phyloP scores from a whole-genome alignment of 1,284 basidiomycete species.

The Chalciporus sp. region DNA sequence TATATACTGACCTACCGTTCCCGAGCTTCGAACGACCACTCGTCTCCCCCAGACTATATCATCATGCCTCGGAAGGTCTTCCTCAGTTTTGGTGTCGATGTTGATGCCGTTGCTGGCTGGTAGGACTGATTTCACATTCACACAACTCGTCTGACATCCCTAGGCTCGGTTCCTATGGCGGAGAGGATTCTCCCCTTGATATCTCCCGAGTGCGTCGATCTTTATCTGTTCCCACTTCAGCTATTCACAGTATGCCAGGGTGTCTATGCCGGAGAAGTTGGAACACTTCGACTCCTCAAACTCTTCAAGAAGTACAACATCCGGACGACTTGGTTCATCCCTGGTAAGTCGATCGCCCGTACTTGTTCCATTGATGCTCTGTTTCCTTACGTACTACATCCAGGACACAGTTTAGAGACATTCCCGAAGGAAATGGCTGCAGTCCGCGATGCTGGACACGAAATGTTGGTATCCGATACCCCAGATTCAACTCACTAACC shows the following conservation, averaged over 20 bases:
- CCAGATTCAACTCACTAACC: background rate
- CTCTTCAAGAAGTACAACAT: constrained; percentile 75
- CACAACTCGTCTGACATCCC: background rate
- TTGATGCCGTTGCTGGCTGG: constrained; percentile 70
- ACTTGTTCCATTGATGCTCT: background rate
- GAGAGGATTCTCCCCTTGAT: constrained; percentile 66
- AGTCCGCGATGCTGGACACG: constrained; percentile 70
- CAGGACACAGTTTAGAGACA: constrained; percentile 72
- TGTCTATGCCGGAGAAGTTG: constrained; percentile 76
- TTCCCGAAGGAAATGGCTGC: constrained; percentile 68
- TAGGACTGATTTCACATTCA: constrained; percentile 22
- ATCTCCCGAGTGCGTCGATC: constrained; percentile 48
- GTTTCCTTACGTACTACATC: background rate
- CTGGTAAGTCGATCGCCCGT: constrained; percentile 41
- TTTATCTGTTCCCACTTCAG: background rate
- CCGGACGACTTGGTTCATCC: constrained; percentile 75
- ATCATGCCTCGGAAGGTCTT: constrained; percentile 50
- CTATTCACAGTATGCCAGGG: constrained; percentile 41
- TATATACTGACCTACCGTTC: background rate
- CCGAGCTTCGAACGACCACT: background rate
- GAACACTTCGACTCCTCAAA: constrained; percentile 66
- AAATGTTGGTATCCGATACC: constrained; percentile 46
- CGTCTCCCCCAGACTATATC: background rate
- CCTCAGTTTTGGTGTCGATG: constrained; percentile 60
- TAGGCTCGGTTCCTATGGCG: constrained; percentile 73